Percentiles rank a stretch among this genome's conserved stretches.
phyloP scores from a whole-genome alignment of 305 asterid genomes.

The Fraxinus sp. region DNA sequence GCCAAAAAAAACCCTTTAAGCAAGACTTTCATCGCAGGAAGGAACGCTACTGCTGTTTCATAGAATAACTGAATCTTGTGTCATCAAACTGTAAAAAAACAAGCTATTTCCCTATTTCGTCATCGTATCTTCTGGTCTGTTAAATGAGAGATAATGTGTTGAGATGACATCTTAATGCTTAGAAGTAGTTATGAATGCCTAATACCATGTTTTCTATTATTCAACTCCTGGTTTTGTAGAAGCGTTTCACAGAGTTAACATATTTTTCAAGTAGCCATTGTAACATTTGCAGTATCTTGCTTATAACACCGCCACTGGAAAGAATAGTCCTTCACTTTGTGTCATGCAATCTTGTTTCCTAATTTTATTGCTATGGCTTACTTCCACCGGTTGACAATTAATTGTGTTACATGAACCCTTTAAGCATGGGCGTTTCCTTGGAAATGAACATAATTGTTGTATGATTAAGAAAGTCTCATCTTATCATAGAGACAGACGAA shows the following conservation, averaged over 20 bases:
- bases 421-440: neutral
- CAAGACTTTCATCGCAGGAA: neutral
- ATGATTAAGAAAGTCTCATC: neutral
- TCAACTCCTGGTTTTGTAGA: neutral
- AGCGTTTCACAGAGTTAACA: neutral
- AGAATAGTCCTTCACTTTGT: neutral
- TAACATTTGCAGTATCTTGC: neutral
- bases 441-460: neutral
- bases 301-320: neutral
- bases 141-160: neutral
- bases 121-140: neutral
- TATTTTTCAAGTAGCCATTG: neutral
- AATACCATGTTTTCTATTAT: neutral
- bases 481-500: neutral
- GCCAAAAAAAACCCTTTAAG: neutral
- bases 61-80: neutral
- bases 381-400: neutral
- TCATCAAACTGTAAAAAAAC: neutral
- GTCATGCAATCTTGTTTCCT: neutral
- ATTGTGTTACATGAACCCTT: neutral
- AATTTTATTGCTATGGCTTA: neutral
- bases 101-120: neutral
- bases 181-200: neutral
- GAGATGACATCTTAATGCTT: neutral
- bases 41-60: neutral